A percentile compares a stretch with the other conserved stretches of the same genome.
Conservation (phyloP, 805 yeast species). For the Candida maesae region DNA sequence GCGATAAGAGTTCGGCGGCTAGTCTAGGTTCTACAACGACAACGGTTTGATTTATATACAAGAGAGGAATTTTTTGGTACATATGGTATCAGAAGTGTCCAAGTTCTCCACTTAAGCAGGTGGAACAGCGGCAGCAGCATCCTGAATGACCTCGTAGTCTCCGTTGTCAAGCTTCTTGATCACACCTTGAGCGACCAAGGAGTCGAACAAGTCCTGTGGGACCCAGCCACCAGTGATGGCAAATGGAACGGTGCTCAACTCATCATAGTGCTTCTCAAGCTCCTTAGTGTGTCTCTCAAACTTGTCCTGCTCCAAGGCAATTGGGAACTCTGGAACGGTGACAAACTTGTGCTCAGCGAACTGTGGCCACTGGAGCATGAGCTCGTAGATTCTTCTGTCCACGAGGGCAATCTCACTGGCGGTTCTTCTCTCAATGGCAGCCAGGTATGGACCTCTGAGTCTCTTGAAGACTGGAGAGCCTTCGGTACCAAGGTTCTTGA, state of each 20-base stretch:
- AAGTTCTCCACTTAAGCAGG: neutral
- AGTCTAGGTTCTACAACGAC: too few relatives aligned
- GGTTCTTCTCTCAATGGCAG: constrained; percentile 54
- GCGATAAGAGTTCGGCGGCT: too few relatives aligned
- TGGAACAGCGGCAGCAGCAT: constrained; percentile 8
- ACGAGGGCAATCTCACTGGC: constrained; percentile 59
- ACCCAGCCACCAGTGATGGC: constrained; percentile 93
- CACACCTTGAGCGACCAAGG: constrained; percentile 62
- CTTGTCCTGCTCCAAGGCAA: constrained; percentile 54
- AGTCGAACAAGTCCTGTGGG: constrained; percentile 88
- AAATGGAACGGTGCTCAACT: constrained; percentile 69
- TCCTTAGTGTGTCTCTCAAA: constrained; percentile 53
- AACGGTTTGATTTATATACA: too few relatives aligned
- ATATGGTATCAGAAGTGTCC: too few relatives aligned
- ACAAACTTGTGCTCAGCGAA: constrained; percentile 57
- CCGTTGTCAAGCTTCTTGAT: constrained; percentile 60
- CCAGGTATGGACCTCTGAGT: constrained; percentile 59
- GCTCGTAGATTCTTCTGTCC: constrained; percentile 62
- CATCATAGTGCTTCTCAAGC: constrained; percentile 64
- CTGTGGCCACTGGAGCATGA: constrained; percentile 66
- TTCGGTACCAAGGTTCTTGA: constrained; percentile 72
- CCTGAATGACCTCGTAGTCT: constrained; percentile 36
- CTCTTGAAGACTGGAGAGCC: constrained; percentile 77
- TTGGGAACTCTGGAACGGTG: constrained; percentile 51
- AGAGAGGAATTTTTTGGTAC: too few relatives aligned